Percentiles rank a stretch among this genome's conserved stretches.
Evolutionary conservation across 352 stramenopile species (phyloP).

Genomic region (Phytophthora sojae): DNA sequence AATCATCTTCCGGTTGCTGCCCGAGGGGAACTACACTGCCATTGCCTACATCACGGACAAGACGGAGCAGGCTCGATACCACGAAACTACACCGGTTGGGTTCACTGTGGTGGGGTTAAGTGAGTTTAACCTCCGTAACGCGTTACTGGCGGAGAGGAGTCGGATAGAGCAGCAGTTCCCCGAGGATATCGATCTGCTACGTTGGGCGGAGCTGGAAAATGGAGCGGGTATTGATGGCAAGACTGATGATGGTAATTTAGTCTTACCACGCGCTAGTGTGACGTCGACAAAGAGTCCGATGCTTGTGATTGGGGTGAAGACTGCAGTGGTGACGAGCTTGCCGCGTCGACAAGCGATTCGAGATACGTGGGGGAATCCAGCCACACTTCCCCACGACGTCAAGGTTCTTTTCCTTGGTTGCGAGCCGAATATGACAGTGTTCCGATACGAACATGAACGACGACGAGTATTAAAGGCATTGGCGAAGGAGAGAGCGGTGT

Average conservation of each 20-base stretch:
- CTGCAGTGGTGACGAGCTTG: constrained; percentile 40
- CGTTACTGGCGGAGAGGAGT: constrained; percentile 10
- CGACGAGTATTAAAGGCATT: constrained; percentile 24
- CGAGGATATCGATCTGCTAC: constrained; percentile 20
- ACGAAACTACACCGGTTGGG: not conserved
- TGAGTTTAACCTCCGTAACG: constrained; percentile 8
- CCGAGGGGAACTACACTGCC: constrained; percentile 31
- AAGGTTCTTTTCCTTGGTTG: constrained; percentile 47
- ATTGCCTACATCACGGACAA: constrained; percentile 24
- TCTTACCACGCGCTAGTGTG: constrained; percentile 1
- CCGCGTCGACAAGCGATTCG: constrained; percentile 49
- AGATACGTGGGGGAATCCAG: constrained; percentile 44
- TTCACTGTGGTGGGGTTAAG: constrained; percentile 23
- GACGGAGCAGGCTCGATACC: not conserved
- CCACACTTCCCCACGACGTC: constrained; percentile 26
- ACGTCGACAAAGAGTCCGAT: constrained; percentile 6
- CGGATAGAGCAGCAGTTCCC: constrained; percentile 30
- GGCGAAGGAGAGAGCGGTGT: constrained; percentile 41
- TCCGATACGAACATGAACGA: constrained; percentile 13
- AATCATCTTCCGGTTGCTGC: constrained; percentile 16
- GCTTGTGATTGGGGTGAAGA: constrained; percentile 57
- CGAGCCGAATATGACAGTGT: constrained; percentile 15
- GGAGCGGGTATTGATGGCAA: not conserved
- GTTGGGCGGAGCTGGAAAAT: constrained; percentile 23
- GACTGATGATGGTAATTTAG: constrained; percentile 3